These are phyloP conservation scores for Houttuynia cordata DNA, from an alignment of 164 flowering plant species.

Conservation along the genomic window DNA sequence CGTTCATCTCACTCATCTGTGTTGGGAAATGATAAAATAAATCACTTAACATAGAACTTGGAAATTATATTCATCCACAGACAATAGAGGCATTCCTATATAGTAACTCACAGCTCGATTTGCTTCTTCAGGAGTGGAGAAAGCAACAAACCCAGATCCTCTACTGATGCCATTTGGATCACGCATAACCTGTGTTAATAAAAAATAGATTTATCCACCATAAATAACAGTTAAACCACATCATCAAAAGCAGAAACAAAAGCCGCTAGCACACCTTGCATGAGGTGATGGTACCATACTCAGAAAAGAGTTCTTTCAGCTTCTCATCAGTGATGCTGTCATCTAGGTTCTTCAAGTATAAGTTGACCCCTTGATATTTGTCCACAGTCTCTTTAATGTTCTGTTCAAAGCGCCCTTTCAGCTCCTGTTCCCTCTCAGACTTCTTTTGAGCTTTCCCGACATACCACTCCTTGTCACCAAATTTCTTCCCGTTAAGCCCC, in stretches of 20 bases:
- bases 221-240: not conserved
- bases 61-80: not conserved
- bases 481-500: conserved; percentile 49
- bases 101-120: conserved; percentile 61
- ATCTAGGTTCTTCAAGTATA: conserved; percentile 72
- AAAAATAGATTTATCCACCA: not conserved
- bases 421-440: conserved; percentile 66
- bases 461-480: conserved; percentile 74
- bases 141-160: conserved; percentile 91
- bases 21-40: not conserved
- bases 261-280: conserved; percentile 62
- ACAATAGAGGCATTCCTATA: not conserved
- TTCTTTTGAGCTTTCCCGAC: conserved; percentile 86
- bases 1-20: conserved; percentile 62
- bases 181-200: conserved; percentile 47
- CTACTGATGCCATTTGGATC: conserved; percentile 70
- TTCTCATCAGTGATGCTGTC: conserved; percentile 65
- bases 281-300: conserved; percentile 66
- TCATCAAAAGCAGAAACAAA: not conserved
- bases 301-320: conserved; percentile 53
- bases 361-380: conserved; percentile 57
- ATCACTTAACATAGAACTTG: not conserved
- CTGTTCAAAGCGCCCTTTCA: conserved; percentile 63
- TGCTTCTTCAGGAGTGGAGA: conserved; percentile 74
- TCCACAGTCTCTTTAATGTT: conserved; percentile 49